phyloP scores from a whole-genome alignment of 306 rosid species.

The Vachellia pachyceras region DNA sequence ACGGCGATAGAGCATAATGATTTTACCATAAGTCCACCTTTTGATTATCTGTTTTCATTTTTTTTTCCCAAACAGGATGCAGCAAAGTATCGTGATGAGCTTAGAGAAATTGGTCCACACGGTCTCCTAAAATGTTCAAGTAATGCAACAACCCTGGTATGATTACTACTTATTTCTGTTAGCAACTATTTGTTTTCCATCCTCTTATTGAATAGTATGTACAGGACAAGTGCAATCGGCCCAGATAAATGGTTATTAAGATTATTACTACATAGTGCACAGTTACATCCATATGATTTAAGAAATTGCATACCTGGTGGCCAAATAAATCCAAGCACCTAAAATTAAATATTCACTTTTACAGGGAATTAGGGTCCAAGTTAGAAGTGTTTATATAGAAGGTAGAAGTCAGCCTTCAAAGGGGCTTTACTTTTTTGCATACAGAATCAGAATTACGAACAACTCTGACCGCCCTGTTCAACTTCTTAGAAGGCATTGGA shows the following conservation, averaged over 20 bases:
- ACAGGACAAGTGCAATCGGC: conserved; percentile 13
- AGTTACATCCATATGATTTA: neutral
- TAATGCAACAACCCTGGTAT: conserved; percentile 91
- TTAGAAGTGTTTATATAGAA: conserved; percentile 92
- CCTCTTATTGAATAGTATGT: neutral
- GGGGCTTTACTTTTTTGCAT: conserved; percentile 89
- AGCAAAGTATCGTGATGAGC: conserved; percentile 85
- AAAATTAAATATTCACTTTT: conserved; percentile 36
- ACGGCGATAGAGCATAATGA: conserved; percentile 4
- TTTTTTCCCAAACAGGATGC: conserved; percentile 65
- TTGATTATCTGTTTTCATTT: conserved; percentile 6
- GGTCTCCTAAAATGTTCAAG: conserved; percentile 85
- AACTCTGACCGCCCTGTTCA: conserved; percentile 81
- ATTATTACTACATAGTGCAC: neutral
- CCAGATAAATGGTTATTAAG: conserved; percentile 9
- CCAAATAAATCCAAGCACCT: conserved; percentile 6
- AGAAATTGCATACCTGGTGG: conserved; percentile 21
- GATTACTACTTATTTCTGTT: neutral
- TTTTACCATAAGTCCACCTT: conserved; percentile 13
- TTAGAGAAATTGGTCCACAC: conserved; percentile 76
- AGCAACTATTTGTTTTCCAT: neutral
- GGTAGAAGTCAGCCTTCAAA: conserved; percentile 90
- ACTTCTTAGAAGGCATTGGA: conserved; percentile 97
- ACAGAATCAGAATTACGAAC: conserved; percentile 87
- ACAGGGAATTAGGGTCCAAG: conserved; percentile 95